These are phyloP conservation scores for Barnettozyma sp. DNA, from an alignment of 805 yeast genomes.

Conservation along the genomic window DNA sequence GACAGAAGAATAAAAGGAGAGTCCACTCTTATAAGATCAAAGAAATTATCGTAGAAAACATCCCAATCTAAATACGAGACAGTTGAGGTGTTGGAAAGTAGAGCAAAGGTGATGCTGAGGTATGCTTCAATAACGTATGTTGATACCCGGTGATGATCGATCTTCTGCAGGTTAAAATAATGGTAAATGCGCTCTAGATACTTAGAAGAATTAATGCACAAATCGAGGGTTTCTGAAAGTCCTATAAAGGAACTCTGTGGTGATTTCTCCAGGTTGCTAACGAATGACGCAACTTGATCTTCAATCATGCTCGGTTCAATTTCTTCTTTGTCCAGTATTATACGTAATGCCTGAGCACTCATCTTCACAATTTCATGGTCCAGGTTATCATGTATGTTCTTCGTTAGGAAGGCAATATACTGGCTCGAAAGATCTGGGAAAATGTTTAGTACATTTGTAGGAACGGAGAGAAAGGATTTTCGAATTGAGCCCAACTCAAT, in stretches of 20 bases:
- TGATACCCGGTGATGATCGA: slow-evolving; percentile 22
- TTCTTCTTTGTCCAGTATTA: slow-evolving; percentile 10
- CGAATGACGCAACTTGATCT: slow-evolving; percentile 6
- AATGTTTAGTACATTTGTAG: slow-evolving; percentile 24
- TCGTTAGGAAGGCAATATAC: slow-evolving; percentile 29
- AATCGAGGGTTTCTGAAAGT: slow-evolving; percentile 16
- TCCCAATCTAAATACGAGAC: slow-evolving; percentile 3
- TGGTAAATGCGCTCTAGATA: background rate
- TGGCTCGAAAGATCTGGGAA: slow-evolving; percentile 20
- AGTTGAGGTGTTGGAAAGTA: slow-evolving; percentile 4
- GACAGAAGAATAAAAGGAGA: slow-evolving; percentile 9
- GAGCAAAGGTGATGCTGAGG: slow-evolving; percentile 19
- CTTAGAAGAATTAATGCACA: background rate
- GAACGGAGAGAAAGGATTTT: slow-evolving; percentile 34
- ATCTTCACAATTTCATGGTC: slow-evolving; percentile 38
- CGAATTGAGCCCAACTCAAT: slow-evolving; percentile 37
- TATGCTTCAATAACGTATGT: slow-evolving; percentile 21
- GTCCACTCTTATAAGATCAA: slow-evolving; percentile 18
- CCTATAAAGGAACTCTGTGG: slow-evolving; percentile 19
- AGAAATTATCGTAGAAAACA: slow-evolving; percentile 15
- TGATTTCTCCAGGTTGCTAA: slow-evolving; percentile 5
- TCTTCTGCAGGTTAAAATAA: slow-evolving; percentile 8
- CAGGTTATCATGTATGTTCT: slow-evolving; percentile 27
- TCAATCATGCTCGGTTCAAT: slow-evolving; percentile 1
- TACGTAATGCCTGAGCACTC: slow-evolving; percentile 33